Evolutionary conservation across 2,329 filamentous ascomycete genomes (phyloP).

Genomic region (Ophiostoma sp.): DNA sequence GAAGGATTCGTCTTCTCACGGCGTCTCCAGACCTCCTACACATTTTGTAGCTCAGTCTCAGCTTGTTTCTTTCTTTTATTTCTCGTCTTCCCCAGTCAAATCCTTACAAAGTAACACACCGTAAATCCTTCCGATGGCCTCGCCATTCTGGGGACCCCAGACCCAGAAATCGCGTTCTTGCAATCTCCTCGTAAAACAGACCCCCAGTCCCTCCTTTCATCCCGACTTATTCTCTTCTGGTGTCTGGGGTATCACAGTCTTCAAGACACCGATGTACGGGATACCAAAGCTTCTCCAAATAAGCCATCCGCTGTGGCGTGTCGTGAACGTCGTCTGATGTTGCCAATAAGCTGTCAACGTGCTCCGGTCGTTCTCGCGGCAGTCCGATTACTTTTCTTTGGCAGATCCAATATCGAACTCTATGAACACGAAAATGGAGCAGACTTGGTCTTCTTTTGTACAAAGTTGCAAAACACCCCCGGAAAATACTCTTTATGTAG

Average conservation of each 20-base stretch:
- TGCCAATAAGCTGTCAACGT: not conserved
- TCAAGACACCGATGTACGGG: not conserved
- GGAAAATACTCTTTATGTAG: slow-evolving; percentile 10
- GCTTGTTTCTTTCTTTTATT: not conserved
- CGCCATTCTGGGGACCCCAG: not conserved
- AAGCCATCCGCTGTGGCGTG: not conserved
- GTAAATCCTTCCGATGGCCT: not conserved
- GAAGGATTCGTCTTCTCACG: too few species aligned
- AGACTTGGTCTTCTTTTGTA: not conserved
- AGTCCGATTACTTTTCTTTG: not conserved
- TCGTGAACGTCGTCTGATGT: not conserved
- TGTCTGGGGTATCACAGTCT: not conserved
- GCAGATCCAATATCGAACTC: not conserved
- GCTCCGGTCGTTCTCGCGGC: not conserved
- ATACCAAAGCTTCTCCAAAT: not conserved
- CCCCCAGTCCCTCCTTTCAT: not conserved
- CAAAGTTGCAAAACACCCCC: not conserved
- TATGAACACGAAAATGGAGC: not conserved
- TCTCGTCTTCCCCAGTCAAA: not conserved
- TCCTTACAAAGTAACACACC: not conserved
- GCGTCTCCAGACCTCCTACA: too few species aligned
- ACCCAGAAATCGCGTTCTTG: not conserved
- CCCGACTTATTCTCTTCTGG: not conserved
- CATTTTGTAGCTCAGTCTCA: not conserved
- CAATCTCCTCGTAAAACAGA: not conserved